Base-by-base conservation (phyloP, 345 rosid species). In the Eucalyptus polyanthemos region DNA sequence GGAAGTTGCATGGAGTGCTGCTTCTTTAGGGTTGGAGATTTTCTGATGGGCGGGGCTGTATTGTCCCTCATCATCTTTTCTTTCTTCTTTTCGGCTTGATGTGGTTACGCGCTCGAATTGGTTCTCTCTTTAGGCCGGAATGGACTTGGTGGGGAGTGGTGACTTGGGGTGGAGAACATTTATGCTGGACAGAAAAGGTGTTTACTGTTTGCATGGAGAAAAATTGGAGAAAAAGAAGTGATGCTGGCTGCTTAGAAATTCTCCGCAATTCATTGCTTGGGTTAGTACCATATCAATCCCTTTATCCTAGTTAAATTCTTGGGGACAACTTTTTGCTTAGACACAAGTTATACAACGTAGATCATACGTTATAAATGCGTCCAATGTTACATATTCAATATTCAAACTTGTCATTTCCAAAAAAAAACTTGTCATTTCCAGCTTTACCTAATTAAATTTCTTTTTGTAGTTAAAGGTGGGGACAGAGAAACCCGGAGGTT, bases 151-250 rank as follows among this genome's bases (percentile, higher is more conserved):
- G 91, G 54, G 72, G 88, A 65, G 86, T 58, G 88, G 19, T 50
- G 45, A 62, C 14, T 4, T 29, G 60, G 51, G 88, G 49, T 49
- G 89, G 87, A 50, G 88, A 60, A 88, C 91, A 92, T 94, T 90
- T 94, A 92, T 91, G 91, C 90, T 88, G 44, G 86, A 44, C 49
- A 56, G 58, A 86, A 56, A 67, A 80, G 86, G 92, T 88, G 90
- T 91, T 37, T 76, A 89, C 86, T 80, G 80, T 90, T 88, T 22
- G 50, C 86, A 76, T 34, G 81, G 4, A 17, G 42, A 34, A 69
- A 21, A 40, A 21, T 11, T 21, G 85, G 15, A 40, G 85, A 40
- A 40, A 42, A 42, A 21, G 14, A 40, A 76, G 45, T 44, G 47
- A 11, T 40, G 85, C 85, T 40, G 47, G 85, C 85, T 76, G 47